phyloP scores from a whole-genome alignment of 2,329 filamentous ascomycete genomes.

The Dryadomyces quercivorus region DNA sequence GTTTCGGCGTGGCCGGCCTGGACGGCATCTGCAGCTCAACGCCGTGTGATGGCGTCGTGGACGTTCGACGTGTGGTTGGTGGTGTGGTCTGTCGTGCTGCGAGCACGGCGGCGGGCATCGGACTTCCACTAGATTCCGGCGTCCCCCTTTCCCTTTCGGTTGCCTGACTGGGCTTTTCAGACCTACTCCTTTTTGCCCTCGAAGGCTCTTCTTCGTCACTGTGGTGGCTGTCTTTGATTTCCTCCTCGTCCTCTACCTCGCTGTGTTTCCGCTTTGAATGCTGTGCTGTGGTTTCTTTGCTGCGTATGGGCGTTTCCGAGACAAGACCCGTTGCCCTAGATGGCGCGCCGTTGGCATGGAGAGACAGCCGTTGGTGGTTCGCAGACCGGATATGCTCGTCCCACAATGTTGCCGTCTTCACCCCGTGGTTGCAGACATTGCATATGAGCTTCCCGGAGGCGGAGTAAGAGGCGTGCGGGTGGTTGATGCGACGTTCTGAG shows the following conservation, averaged over 20 bases:
- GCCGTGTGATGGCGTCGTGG: slow-evolving; percentile 39
- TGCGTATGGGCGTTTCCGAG: background rate
- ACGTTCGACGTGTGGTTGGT: slow-evolving; percentile 31
- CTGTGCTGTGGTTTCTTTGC: background rate
- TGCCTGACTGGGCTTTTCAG: background rate
- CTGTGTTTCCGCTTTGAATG: background rate
- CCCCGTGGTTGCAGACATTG: slow-evolving; percentile 48
- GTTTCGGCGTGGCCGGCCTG: slow-evolving; percentile 38
- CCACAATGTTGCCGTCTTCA: slow-evolving; percentile 59
- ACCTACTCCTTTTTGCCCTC: background rate
- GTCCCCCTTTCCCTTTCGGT: background rate
- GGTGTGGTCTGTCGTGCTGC: slow-evolving; percentile 20
- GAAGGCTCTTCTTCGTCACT: background rate
- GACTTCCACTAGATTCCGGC: background rate
- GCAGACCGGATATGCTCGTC: slow-evolving; percentile 43
- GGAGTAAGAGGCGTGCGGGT: slow-evolving; percentile 57
- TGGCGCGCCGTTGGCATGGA: background rate
- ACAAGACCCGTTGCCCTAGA: background rate
- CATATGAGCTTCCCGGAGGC: slow-evolving; percentile 56
- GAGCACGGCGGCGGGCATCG: background rate
- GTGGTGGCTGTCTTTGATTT: slow-evolving; percentile 1
- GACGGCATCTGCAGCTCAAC: slow-evolving; percentile 53
- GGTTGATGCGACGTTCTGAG: slow-evolving; percentile 58
- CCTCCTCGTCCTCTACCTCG: background rate
- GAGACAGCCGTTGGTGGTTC: slow-evolving; percentile 28